Percentiles rank a stretch among this genome's conserved stretches.
Evolutionary conservation across 1,284 basidiomycete species (phyloP).

Genomic region (Puccinia horiana): DNA sequence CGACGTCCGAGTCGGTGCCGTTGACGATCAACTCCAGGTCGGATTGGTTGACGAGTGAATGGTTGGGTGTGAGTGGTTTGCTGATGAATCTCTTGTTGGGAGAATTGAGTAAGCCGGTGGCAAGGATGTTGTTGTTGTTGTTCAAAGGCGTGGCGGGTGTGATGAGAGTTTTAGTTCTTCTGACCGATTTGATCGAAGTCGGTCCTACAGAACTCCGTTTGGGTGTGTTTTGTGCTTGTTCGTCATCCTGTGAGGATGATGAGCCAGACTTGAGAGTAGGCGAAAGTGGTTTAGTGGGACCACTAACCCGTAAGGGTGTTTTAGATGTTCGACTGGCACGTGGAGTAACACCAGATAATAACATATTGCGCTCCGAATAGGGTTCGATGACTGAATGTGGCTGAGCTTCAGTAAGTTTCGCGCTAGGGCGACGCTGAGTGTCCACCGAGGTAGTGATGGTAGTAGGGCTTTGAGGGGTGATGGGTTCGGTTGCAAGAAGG

Average conservation of each 20-base stretch:
- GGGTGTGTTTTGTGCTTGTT: background rate
- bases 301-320: background rate
- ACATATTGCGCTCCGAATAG: background rate
- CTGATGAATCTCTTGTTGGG: background rate
- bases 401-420: background rate
- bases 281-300: background rate
- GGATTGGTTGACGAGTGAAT: background rate
- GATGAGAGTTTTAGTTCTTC: background rate
- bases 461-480: background rate
- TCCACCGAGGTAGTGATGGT: background rate
- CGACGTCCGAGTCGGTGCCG: slow-evolving; percentile 22
- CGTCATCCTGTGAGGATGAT: background rate
- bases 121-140: background rate
- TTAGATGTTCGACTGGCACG: background rate
- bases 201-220: background rate
- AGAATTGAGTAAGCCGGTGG: background rate
- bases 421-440: background rate
- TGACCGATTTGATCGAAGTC: background rate
- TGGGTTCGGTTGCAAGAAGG: background rate
- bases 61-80: background rate
- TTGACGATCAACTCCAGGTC: slow-evolving; percentile 41
- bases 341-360: background rate
- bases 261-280: background rate
- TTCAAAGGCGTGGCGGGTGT: background rate
- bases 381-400: background rate